phyloP scores from a whole-genome alignment of 306 rosid genomes.

The Casuarina glauca region DNA sequence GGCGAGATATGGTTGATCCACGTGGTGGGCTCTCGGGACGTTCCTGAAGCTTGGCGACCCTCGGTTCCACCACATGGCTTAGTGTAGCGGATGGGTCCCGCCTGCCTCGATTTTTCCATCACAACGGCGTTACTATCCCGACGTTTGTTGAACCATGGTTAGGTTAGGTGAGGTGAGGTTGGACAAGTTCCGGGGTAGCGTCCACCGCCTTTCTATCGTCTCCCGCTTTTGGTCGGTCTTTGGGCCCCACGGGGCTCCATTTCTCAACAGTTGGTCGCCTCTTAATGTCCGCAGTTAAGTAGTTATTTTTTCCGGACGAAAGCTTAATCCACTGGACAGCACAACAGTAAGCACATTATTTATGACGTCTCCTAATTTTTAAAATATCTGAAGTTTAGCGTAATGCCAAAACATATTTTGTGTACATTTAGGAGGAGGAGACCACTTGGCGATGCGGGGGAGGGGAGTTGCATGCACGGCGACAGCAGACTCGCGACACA shows the following conservation, averaged over 20 bases:
- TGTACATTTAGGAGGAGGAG: too few relatives aligned
- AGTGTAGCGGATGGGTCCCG: background rate
- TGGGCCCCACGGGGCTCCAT: background rate
- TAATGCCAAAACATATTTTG: too few relatives aligned
- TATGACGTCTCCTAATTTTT: too few relatives aligned
- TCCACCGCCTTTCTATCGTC: background rate
- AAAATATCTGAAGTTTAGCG: too few relatives aligned
- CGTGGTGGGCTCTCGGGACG: slow-evolving; percentile 35
- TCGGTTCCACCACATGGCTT: slow-evolving; percentile 43
- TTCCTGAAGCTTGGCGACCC: slow-evolving; percentile 31
- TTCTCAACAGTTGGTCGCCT: too few relatives aligned
- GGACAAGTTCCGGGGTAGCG: background rate
- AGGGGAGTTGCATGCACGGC: too few relatives aligned
- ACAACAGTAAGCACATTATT: too few relatives aligned
- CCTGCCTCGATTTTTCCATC: background rate
- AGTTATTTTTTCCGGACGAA: too few relatives aligned
- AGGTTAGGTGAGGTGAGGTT: background rate
- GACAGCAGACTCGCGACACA: too few relatives aligned
- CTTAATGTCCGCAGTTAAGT: too few relatives aligned
- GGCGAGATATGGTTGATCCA: slow-evolving; percentile 20
- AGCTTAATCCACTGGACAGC: too few relatives aligned
- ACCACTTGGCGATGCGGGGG: too few relatives aligned
- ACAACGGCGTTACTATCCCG: slow-evolving; percentile 25
- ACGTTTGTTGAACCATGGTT: slow-evolving; percentile 36
- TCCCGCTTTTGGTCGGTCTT: background rate